Conservation (phyloP, 257 asterid genomes). For the Penstemon newberryi region DNA sequence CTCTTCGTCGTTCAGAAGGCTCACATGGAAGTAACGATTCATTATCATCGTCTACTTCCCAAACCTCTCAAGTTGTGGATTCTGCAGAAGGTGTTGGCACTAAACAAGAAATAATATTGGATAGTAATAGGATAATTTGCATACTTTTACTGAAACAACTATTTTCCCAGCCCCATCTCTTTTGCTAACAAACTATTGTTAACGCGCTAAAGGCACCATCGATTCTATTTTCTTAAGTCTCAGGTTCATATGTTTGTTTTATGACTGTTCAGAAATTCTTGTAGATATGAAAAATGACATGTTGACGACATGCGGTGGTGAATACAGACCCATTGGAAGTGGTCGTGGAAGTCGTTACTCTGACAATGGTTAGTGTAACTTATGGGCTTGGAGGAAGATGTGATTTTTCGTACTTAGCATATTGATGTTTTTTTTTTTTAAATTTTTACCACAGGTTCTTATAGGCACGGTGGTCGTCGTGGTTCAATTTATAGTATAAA, state of each 20-base stretch:
- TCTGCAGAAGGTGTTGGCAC: slow-evolving; percentile 59
- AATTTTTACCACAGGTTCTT: slow-evolving; percentile 48
- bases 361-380: slow-evolving; percentile 62
- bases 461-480: slow-evolving; percentile 71
- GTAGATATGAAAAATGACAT: slow-evolving; percentile 51
- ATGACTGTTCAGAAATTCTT: slow-evolving; percentile 45
- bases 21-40: slow-evolving; percentile 69
- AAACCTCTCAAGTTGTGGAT: slow-evolving; percentile 52
- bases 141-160: slow-evolving; percentile 4
- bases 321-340: slow-evolving; percentile 48
- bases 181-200: slow-evolving; percentile 4
- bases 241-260: slow-evolving; percentile 10
- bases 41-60: slow-evolving; percentile 60
- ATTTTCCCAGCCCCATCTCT: slow-evolving; percentile 18
- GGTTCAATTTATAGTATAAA: slow-evolving; percentile 52
- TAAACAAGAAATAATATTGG: slow-evolving; percentile 12
- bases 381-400: slow-evolving; percentile 23
- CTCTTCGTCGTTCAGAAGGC: slow-evolving; percentile 76
- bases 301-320: slow-evolving; percentile 47
- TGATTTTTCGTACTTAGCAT: slow-evolving; percentile 2
- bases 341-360: slow-evolving; percentile 62
- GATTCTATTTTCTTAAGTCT: slow-evolving; percentile 13
- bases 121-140: slow-evolving; percentile 18
- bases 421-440: slow-evolving; percentile 24
- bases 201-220: slow-evolving; percentile 1